Evolutionary conservation across 768 basidiomycete species (phyloP), one percentile per base, ranked within the genome.

Genomic region (Panellus pusillus): DNA sequence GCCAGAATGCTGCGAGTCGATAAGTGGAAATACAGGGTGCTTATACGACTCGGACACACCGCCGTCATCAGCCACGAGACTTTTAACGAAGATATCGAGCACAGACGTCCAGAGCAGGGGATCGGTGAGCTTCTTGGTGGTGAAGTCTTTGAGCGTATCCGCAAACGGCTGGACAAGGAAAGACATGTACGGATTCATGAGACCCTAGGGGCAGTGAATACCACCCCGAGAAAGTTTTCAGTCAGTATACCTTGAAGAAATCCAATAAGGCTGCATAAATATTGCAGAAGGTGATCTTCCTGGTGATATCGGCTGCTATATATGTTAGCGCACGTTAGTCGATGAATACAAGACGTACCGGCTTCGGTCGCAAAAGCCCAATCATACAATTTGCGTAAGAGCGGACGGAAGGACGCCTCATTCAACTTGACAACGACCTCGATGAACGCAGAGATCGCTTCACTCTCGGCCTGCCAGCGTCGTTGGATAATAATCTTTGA

Each of bases 391-490:
- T 86, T 85, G 50, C 93, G 84, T 80, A 98, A 96, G 14, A 98
- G 73, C 1, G 96, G 94, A 57, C 84, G 81, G 83, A 99, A 98
- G 0, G 87, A 80, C 0, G 83, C 82, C 62, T 98, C 97, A 64
- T 95, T 97, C 48, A 99, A 76, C 70, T 98, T 98, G 49, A 92
- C 83, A 11, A 94, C 90, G 9, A 98, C 74, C 68, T 96, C 91
- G 11, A 87, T 78, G 79, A 97, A 98, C 0, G 94, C 87, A 1
- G 79, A 67, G 52, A 91, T 82, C 9, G 82, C 72, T 39, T 69
- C 66, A 7, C 66, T 61, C 67, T 85, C 80, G n/a, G 78, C 74
- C 86, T 89, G 51, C 2, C 46, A 51, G 44, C 36, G 37, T 47
- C 40, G 29, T 35, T 29, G 15, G 24, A 38, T 15, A 29, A 38